Evolutionary conservation across 2,329 filamentous ascomycete genomes (phyloP).

Genomic region (Lasiodiplodia citricola): DNA sequence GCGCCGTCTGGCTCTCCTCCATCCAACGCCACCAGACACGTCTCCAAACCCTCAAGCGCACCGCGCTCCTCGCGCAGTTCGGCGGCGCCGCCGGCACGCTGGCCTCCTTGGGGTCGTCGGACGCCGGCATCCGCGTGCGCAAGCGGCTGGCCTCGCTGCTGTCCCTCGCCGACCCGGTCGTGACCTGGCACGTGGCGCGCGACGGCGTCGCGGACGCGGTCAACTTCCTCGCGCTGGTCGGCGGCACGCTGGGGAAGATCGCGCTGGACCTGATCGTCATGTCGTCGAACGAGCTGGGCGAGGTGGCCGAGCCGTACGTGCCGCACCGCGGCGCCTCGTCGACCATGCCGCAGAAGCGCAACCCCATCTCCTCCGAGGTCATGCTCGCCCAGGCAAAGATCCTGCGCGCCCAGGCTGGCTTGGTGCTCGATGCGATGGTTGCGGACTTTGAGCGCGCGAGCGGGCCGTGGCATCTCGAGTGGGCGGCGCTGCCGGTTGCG

Average conservation of each 20-base stretch:
- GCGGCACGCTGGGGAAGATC: constrained; percentile 61
- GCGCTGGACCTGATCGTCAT: constrained; percentile 63
- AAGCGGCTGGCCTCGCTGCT: constrained; percentile 57
- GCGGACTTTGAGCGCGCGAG: constrained; percentile 63
- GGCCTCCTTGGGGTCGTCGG: constrained; percentile 51
- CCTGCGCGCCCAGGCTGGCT: constrained; percentile 57
- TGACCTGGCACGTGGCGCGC: constrained; percentile 64
- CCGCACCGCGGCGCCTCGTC: constrained; percentile 40
- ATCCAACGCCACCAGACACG: constrained; percentile 57
- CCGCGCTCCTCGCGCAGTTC: constrained; percentile 60
- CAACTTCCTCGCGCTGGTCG: constrained; percentile 60
- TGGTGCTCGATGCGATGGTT: constrained; percentile 63
- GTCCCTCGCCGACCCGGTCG: constrained; percentile 54
- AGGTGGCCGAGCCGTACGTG: constrained; percentile 58
- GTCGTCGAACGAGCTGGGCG: constrained; percentile 61
- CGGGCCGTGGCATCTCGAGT: constrained; percentile 65
- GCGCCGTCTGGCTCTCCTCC: constrained; percentile 59
- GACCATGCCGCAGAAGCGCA: constrained; percentile 56
- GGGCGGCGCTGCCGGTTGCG: constrained; percentile 60
- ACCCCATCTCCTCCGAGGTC: constrained; percentile 63
- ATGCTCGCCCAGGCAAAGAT: constrained; percentile 62
- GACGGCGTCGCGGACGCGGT: constrained; percentile 60
- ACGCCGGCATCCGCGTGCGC: constrained; percentile 56
- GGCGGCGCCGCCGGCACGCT: constrained; percentile 63
- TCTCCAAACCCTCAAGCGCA: constrained; percentile 52